Evolutionary conservation across 495 filamentous ascomycete genomes (phyloP).

Genomic region (Aspergillus egyptiacus): DNA sequence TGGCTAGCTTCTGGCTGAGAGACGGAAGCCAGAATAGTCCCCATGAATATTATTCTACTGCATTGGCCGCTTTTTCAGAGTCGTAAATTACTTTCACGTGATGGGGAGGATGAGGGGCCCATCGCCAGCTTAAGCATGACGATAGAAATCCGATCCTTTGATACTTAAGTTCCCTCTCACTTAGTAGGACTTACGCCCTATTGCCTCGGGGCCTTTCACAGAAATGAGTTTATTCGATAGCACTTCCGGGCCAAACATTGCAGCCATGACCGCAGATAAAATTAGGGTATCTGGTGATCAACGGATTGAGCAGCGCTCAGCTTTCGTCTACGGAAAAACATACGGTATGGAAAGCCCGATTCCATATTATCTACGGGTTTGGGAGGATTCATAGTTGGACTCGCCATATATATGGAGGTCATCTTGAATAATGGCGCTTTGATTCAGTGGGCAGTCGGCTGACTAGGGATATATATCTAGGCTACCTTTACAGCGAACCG

Average conservation of each 20-base stretch:
- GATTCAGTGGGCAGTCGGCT: conserved; percentile 1
- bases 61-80: background rate
- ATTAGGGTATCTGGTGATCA: conserved; percentile 55
- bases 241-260: background rate
- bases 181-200: too few species aligned
- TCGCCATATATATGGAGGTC: too few species aligned
- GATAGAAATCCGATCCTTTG: too few species aligned
- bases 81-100: conserved; percentile 19
- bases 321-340: conserved; percentile 54
- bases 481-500: conserved; percentile 63
- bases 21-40: background rate
- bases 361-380: background rate
- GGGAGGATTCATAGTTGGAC: too few species aligned
- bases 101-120: conserved; percentile 15
- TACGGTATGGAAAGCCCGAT: conserved; percentile 45
- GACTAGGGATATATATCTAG: conserved; percentile 28
- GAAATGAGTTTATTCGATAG: background rate
- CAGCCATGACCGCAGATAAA: conserved; percentile 49
- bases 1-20: background rate
- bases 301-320: conserved; percentile 55
- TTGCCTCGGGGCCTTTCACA: too few species aligned
- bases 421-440: too few species aligned
- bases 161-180: too few species aligned
- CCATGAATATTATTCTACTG: too few species aligned
- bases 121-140: too few species aligned